These are phyloP conservation scores for Phylloporus sp. DNA, from an alignment of 768 basidiomycete species.

Conservation along the genomic window DNA sequence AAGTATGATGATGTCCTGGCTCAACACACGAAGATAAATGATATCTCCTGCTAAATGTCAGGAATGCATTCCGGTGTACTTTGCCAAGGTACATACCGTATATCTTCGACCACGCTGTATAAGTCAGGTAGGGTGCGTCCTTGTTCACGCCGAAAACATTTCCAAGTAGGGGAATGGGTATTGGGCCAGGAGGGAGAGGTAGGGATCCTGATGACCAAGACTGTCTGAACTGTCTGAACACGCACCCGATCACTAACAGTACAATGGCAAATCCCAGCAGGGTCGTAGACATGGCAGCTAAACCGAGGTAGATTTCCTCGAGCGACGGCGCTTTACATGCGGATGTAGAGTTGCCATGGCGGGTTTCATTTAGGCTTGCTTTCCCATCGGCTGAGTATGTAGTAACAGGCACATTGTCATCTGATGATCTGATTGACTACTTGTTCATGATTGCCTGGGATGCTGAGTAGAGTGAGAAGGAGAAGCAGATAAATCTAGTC, in stretches of 20 bases:
- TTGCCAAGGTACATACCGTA: conserved; percentile 9
- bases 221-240: background rate
- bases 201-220: background rate
- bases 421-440: too few relatives aligned
- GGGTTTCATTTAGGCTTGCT: background rate
- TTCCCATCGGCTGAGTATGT: background rate
- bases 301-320: background rate
- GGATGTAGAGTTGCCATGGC: background rate
- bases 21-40: conserved; percentile 29
- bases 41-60: conserved; percentile 3
- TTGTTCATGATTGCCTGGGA: too few relatives aligned
- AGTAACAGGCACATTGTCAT: too few relatives aligned
- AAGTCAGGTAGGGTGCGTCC: conserved; percentile 10
- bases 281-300: background rate
- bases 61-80: background rate
- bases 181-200: conserved; percentile 19
- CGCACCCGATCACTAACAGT: background rate
- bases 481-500: background rate
- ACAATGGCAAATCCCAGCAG: conserved; percentile 1
- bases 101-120: conserved; percentile 17
- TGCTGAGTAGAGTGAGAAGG: too few relatives aligned
- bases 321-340: background rate
- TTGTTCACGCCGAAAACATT: conserved; percentile 10
- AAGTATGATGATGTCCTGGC: conserved; percentile 46
- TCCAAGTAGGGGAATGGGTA: conserved; percentile 12